Percentiles rank a stretch among this genome's conserved stretches.
Evolutionary conservation across 2,329 filamentous ascomycete species (phyloP).

Genomic region (Fusarium albidum): DNA sequence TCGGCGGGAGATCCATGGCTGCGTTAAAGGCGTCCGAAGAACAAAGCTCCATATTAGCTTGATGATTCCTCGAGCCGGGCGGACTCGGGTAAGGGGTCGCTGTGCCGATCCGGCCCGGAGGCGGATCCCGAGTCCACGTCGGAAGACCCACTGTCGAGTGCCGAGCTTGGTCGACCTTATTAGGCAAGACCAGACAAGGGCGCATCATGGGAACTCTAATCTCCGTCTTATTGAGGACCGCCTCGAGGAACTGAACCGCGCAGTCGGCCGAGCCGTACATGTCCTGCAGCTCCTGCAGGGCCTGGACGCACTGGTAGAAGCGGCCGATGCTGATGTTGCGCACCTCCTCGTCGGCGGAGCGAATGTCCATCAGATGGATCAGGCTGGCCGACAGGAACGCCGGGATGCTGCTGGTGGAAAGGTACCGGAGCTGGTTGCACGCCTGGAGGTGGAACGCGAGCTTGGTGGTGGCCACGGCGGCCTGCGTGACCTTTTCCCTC

Average conservation of each 20-base stretch:
- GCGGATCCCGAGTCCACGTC: background rate
- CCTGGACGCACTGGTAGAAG: constrained; percentile 20
- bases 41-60: background rate
- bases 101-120: background rate
- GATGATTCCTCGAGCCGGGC: constrained; percentile 7
- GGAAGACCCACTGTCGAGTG: background rate
- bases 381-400: constrained; percentile 13
- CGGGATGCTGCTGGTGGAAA: constrained; percentile 17
- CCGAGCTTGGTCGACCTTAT: background rate
- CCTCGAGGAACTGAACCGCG: constrained; percentile 12
- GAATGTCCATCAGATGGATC: constrained; percentile 11
- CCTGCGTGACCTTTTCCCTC: constrained; percentile 7
- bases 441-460: constrained; percentile 10
- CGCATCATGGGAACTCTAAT: constrained; percentile 12
- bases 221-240: constrained; percentile 6
- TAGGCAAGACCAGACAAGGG: background rate
- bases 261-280: constrained; percentile 19
- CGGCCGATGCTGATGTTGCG: constrained; percentile 22
- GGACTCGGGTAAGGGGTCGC: constrained; percentile 3
- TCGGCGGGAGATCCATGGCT: background rate
- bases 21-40: background rate
- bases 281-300: constrained; percentile 19
- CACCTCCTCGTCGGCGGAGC: constrained; percentile 8
- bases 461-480: constrained; percentile 10
- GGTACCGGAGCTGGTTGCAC: constrained; percentile 10